Evolutionary conservation across 2,329 filamentous ascomycete species (phyloP), one percentile per base, ranked within the genome.

Genomic region (Ophiostoma angusticollis): DNA sequence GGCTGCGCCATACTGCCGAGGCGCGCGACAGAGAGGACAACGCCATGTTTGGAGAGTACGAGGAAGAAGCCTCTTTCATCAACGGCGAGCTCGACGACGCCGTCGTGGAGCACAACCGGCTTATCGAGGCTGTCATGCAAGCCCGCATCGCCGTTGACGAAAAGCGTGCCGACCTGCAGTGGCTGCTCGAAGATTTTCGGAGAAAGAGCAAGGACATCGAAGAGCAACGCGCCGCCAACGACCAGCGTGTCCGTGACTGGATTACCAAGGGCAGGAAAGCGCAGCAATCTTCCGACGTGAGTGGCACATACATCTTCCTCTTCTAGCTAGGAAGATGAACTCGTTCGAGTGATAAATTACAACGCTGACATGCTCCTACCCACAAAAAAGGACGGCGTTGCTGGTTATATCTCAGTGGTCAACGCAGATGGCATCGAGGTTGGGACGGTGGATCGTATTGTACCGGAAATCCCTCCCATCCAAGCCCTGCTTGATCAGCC

Each of bases 391-490:
- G n/a, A n/a, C n/a, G n/a, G n/a, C n/a, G n/a, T n/a, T n/a, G 14
- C n/a, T 13, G 39, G 27, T 43, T 52, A 23, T 1, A 56, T 60
- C 5, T 47, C 62, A 27, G 54, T 68, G 2, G 45, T 57, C 16
- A 58, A 61, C 41, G 50, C 55, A 0, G 54, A 59, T 4, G 62
- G 60, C n/a, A 51, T 52, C 2, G 41, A 59, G 6, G 50, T 68
- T 14, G 64, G 61, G 2, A 48, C 53, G 5, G 46, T 68, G 23
- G 50, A 54, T 29, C 54, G 52, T 1, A 57, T 63, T 16, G 53
- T 56, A 16, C 51, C 53, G 0, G 56, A 56, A 48, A 67, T 67
- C 36, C 55, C 57, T n/a, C 62, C 58, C 52, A 54, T 64, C 4
- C 50, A 58, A 11, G 41, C 47, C 7, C 55, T 67, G 9, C 52